Evolutionary conservation across 345 rosid species (phyloP), one percentile per base, ranked within the genome.

Genomic region (Ailanthus altissimus): DNA sequence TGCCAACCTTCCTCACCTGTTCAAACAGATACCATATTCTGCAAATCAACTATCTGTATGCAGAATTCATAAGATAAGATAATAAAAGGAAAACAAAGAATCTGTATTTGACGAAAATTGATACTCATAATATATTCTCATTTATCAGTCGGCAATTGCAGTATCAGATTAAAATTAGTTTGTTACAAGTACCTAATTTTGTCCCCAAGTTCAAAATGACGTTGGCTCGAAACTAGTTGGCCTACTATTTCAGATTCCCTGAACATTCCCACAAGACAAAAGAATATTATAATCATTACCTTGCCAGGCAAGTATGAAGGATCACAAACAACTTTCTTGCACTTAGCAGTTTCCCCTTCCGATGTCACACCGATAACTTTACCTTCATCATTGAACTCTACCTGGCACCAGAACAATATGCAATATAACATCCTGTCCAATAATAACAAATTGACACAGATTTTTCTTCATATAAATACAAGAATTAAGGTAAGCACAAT

Each of bases 301-400:
- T 94, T 97, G 87, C 76, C 79, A 9, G 93, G 86, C 43, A 94
- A 86, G 89, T 91, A 97, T 40, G 97, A 97, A 72, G 98, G 99
- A 75, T 97, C 98, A 26, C 99, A 94, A 67, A 97, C 99, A 84
- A 94, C 92, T 85, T 94, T 97, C 82, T 92, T 92, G 89, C 98
- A 91, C 83, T 73, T 90, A n/a, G 98, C 99, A 76, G 99, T 97
- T 89, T 91, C 97, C 66, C 99, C 98, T 84, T 93, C 99, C 13
- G 99, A 96, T 38, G 98, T 92, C 64, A 97, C 99, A 79, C 98
- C 99, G 51, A 16, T 3, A 75, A 87, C 99, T 84, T 89, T 87
- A 38, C 99, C 97, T 85, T 92, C 97, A 60, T 86, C 94, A 46
- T 97, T 83, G 5, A 91, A 97, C 85, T 92, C 97, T 26, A 92